Conservation (phyloP, 768 basidiomycete species). For the Royoungia palumana region DNA sequence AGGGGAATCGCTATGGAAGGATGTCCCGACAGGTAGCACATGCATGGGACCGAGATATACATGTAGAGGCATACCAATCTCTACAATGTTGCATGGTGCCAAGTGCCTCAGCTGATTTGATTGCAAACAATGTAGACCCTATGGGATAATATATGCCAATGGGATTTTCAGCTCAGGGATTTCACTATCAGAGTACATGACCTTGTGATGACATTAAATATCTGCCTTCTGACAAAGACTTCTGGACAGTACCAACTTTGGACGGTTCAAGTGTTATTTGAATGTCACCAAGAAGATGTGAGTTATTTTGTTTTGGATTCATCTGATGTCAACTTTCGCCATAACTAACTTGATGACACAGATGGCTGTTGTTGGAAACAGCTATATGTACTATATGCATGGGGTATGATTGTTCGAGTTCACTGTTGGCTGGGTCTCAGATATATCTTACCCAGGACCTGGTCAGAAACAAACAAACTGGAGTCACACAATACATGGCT, state of each 20-base stretch:
- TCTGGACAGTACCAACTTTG: slow-evolving; percentile 79
- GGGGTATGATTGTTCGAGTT: slow-evolving; percentile 46
- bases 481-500: slow-evolving; percentile 88
- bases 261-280: slow-evolving; percentile 87
- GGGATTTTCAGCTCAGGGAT: slow-evolving; percentile 93
- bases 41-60: no score
- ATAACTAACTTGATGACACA: slow-evolving; percentile 27
- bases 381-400: slow-evolving; percentile 92
- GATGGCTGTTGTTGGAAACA: slow-evolving; percentile 91
- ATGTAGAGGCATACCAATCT: no score
- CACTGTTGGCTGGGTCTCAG: not conserved
- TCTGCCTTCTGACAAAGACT: slow-evolving; percentile 12
- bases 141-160: slow-evolving; percentile 84
- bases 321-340: not conserved
- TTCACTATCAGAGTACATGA: slow-evolving; percentile 76
- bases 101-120: not conserved
- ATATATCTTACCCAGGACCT: slow-evolving; percentile 45
- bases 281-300: slow-evolving; percentile 88
- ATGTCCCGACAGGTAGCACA: no score
- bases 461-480: slow-evolving; percentile 79
- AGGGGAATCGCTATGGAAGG: no score
- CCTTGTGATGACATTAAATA: not conserved
- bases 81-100: slow-evolving; percentile 1
- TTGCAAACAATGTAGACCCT: slow-evolving; percentile 50
- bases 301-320: slow-evolving; percentile 22